Percentiles rank a stretch among this genome's conserved stretches.
Evolutionary conservation across 306 rosid genomes (phyloP).

Genomic region (Cicer pinnatifidum): DNA sequence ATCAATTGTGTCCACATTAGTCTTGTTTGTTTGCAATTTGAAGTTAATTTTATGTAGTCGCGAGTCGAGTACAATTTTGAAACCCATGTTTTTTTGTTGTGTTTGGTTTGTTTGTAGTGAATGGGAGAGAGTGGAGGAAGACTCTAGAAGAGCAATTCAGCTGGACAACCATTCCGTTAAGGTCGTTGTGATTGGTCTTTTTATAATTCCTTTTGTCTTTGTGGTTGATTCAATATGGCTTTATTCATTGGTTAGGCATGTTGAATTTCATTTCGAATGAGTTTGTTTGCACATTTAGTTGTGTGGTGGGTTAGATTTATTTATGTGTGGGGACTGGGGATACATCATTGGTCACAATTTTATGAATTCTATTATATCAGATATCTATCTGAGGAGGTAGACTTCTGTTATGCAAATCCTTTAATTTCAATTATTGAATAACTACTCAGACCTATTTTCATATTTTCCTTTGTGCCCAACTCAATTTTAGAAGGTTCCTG

Average conservation of each 20-base stretch:
- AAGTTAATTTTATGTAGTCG: neutral
- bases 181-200: conserved; percentile 54
- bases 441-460: neutral
- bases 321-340: neutral
- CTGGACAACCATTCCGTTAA: conserved; percentile 73
- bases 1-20: neutral
- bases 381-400: neutral
- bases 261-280: conserved; percentile 17
- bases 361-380: neutral
- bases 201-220: conserved; percentile 3
- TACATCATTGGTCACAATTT: conserved; percentile 27
- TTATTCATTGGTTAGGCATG: conserved; percentile 16
- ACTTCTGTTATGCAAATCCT: neutral
- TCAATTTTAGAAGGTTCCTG: neutral
- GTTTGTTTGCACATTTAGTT: conserved; percentile 13
- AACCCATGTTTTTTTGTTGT: neutral
- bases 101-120: conserved; percentile 61
- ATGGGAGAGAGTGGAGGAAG: conserved; percentile 87
- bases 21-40: neutral
- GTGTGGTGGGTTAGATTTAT: neutral
- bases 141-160: conserved; percentile 79
- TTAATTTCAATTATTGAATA: neutral
- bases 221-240: conserved; percentile 20
- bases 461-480: neutral
- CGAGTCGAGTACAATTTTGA: neutral